Evolutionary conservation across 768 basidiomycete genomes (phyloP), one percentile per base, ranked within the genome.

Genomic region (Boletellus ananas): DNA sequence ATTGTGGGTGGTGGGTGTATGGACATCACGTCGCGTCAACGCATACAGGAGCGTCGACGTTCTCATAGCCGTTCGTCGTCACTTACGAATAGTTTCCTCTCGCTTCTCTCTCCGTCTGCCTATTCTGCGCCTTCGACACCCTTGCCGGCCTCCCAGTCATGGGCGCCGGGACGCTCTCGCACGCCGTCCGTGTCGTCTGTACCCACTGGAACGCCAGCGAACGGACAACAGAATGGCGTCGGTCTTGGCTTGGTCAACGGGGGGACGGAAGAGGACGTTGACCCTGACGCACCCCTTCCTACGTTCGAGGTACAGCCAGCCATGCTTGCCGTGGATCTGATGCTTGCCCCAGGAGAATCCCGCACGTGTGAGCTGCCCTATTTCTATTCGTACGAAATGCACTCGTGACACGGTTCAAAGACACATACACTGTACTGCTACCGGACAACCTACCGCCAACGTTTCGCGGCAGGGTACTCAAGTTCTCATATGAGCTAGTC

Each of bases 401-500:
- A 13, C 23, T 55, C 14, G 41, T 42, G 23, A 52, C 34, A 20
- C n/a, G 49, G 14, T 38, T 45, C 31, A 20, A 62, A 97, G 94
- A 89, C 66, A 84, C 84, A 1, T 98, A 96, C 66, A 79, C 79
- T 1, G 70, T 94, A 12, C 68, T 71, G 1, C 72, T 99, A 1
- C 95, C 96, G 0, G 74, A 80, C 11, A 80, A 81, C 49, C 73
- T 98, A 0, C 96, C 96, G 2, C 96, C 96, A 0, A 92, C 94
- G 0, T 96, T 90, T 71, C 79, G 81, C 40, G 95, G 96, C 3
- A 84, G 87, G 38, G 78, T 85, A 3, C 74, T 97, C 52, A 78
- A 76, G 60, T 94, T 99, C 63, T 86, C 87, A 3, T 98, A 98
- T 62, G 85, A 94, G 56, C 79, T 99, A 12, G 75, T 88, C n/a